These are phyloP conservation scores for Rosa persica DNA, from an alignment of 306 rosid genomes.

Conservation along the genomic window DNA sequence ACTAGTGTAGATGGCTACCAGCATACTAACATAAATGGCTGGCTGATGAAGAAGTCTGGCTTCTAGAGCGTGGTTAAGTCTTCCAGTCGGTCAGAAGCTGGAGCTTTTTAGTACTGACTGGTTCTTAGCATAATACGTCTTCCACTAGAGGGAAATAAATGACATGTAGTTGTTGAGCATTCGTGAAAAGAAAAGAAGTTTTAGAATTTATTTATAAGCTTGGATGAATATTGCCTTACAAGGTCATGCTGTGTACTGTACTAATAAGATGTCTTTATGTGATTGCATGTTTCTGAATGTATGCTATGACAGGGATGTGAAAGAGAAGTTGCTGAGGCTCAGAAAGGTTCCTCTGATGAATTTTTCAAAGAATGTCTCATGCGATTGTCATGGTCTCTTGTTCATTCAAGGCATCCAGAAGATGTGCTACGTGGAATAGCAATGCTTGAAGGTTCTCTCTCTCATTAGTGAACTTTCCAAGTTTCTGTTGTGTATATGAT, in stretches of 20 bases:
- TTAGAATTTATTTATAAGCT: not conserved
- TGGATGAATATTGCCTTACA: not conserved
- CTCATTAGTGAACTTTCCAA: not conserved
- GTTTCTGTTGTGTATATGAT: not conserved
- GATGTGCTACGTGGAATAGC: conserved; percentile 95
- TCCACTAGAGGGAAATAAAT: not conserved
- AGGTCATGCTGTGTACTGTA: not conserved
- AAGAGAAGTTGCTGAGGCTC: conserved; percentile 75
- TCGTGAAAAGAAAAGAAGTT: not conserved
- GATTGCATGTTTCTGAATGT: conserved; percentile 6
- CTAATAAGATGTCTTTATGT: not conserved
- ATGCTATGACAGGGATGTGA: conserved; percentile 66
- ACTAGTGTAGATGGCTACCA: not conserved
- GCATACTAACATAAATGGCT: not conserved
- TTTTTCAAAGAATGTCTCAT: conserved; percentile 54
- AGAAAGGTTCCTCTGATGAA: conserved; percentile 56
- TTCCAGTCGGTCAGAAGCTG: not conserved
- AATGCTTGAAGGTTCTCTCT: conserved; percentile 72
- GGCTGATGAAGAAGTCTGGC: not conserved
- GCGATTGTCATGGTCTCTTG: conserved; percentile 96
- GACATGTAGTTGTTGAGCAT: not conserved
- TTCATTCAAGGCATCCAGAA: conserved; percentile 72
- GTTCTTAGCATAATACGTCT: not conserved
- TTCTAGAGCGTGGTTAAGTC: not conserved
- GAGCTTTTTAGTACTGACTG: not conserved